Base-by-base conservation (phyloP, 768 basidiomycete species). In the Vararia minispora region DNA sequence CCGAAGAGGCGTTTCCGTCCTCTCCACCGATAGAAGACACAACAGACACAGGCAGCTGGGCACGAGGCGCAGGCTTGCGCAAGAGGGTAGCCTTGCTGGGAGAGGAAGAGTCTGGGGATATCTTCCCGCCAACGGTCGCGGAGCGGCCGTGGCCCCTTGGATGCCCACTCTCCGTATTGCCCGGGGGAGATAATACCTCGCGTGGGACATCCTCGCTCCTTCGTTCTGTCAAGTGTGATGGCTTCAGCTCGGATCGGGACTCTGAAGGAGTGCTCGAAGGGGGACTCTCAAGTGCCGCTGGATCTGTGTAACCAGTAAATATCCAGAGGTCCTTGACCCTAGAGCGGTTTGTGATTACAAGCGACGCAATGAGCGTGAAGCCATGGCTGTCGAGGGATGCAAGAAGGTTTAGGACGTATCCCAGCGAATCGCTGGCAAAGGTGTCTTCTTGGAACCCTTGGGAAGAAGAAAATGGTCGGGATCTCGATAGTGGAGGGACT, bases 371-470 rank as follows among this genome's bases (percentile, higher is more conserved):
- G 35, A 86, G 69, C 9, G 72, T 68, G 50, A 81, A 85, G 3
- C 74, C 71, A 37, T 83, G 74, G 6, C 63, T 59, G 50, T 86
- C 82, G 10, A 86, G 68, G 28, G 79, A 71, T 13, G 69, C 62
- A 16, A 86, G 64, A 21, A 86, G 65, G 7, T 74, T 59, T 29
- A 86, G 68, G 13, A 86, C 82, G 48, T 84, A 74, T 40, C 66
- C 69, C 7, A 86, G 63, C 2, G 83, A 84, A 53, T 86, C 83
- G 0, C 71, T 69, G 8, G 79, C 71, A 54, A 79, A 86, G 0
- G 78, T 74, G 45, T 86, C 79, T 52, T 83, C 76, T 54, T 83
- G 74, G 52, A 83, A 84, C 77, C 80, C 81, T 85, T 53, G 26
- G 41, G 48, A 37, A 46, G 28, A 45, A 41, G 18, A 32, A 26